These are phyloP conservation scores for Wickerhamiella sergipiensis DNA, from an alignment of 805 yeast species.

Conservation along the genomic window DNA sequence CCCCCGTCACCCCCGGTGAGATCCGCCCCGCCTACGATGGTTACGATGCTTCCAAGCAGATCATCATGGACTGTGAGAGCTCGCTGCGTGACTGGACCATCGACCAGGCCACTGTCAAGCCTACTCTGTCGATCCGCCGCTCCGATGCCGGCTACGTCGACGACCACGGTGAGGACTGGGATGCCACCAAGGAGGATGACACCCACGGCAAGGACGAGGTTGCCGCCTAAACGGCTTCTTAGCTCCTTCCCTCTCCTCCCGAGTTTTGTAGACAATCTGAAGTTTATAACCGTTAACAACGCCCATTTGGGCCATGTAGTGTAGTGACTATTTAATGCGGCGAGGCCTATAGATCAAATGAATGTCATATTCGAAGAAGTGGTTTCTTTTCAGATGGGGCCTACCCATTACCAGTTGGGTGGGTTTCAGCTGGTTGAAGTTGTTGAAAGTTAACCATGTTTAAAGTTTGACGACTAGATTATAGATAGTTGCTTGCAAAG, in stretches of 20 bases:
- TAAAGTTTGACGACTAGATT: no score
- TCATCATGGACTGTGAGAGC: slow-evolving; percentile 90
- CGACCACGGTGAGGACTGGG: slow-evolving; percentile 28
- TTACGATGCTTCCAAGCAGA: slow-evolving; percentile 94
- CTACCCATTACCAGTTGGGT: no score
- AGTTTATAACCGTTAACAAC: background rate
- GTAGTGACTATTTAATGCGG: slow-evolving; percentile 2
- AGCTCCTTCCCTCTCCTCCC: background rate
- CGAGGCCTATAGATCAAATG: background rate
- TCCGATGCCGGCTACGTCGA: slow-evolving; percentile 32
- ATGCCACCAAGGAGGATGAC: slow-evolving; percentile 25
- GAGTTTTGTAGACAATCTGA: background rate
- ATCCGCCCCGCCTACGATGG: slow-evolving; percentile 97
- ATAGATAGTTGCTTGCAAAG: no score
- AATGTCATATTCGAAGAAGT: background rate
- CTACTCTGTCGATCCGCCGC: slow-evolving; percentile 75
- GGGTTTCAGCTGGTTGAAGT: no score
- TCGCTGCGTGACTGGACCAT: slow-evolving; percentile 95
- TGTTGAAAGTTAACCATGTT: no score
- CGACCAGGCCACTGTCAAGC: slow-evolving; percentile 89
- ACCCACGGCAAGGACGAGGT: slow-evolving; percentile 19
- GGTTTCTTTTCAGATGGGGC: no score
- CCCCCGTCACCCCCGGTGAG: slow-evolving; percentile 98
- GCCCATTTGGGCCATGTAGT: slow-evolving; percentile 1
- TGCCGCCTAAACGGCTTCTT: background rate